A percentile compares a stretch with the other conserved stretches of the same genome.
Conservation (phyloP, 108 stramenopile genomes). For the Seminavis robusta region DNA sequence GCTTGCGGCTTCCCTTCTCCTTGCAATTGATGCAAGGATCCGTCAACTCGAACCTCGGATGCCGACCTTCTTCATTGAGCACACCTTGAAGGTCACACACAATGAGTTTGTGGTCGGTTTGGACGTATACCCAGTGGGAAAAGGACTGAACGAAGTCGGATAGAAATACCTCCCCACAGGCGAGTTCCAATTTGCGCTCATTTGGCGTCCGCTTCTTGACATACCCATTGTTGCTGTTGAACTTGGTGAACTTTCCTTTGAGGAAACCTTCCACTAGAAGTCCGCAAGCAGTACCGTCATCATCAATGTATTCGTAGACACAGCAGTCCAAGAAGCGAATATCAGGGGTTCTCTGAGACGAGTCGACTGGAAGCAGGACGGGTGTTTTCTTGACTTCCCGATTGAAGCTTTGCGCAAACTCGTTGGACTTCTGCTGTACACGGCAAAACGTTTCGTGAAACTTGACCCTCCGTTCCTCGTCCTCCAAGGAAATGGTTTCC, state of each 20-base stretch:
- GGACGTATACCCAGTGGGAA: too few relatives aligned
- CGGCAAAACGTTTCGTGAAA: neutral
- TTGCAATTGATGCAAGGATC: too few relatives aligned
- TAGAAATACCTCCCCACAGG: too few relatives aligned
- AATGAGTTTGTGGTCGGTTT: too few relatives aligned
- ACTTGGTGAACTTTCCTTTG: constrained; percentile 45
- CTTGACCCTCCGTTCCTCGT: neutral
- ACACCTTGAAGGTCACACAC: too few relatives aligned
- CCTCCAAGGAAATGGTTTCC: neutral
- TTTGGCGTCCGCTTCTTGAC: neutral
- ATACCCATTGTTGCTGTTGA: constrained; percentile 44
- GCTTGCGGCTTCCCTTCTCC: too few relatives aligned
- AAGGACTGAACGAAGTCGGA: too few relatives aligned
- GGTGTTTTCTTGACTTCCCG: neutral
- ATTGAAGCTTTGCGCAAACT: neutral
- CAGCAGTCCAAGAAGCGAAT: constrained; percentile 32
- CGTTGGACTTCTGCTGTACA: neutral
- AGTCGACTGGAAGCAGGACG: constrained; percentile 13
- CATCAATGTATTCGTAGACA: constrained; percentile 34
- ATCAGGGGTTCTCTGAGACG: constrained; percentile 28
- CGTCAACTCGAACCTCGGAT: too few relatives aligned
- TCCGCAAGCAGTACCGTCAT: constrained; percentile 15
- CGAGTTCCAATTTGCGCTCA: too few relatives aligned
- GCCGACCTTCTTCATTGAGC: too few relatives aligned
- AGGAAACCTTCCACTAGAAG: constrained; percentile 35